A percentile compares a stretch with the other conserved stretches of the same genome.
phyloP scores from a whole-genome alignment of 106 monocot genomes.

The Dendrobium catenatum region DNA sequence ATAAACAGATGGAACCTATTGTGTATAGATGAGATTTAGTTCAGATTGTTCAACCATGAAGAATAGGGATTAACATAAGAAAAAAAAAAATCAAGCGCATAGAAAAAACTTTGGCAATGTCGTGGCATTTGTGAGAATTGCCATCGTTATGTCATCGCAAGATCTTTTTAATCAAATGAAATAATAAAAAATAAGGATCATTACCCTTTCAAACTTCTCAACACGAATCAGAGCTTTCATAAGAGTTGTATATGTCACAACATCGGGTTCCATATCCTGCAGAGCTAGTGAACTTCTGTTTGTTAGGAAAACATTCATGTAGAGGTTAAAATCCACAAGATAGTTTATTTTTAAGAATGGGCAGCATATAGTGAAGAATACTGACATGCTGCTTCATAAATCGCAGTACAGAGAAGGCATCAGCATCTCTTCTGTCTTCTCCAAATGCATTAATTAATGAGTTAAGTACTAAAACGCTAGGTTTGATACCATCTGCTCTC shows the following conservation, averaged over 20 bases:
- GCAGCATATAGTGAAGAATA: neutral
- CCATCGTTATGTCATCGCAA: too few relatives aligned
- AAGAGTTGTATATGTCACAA: slow-evolving; percentile 95
- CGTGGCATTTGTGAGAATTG: neutral
- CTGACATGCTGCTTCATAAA: slow-evolving; percentile 97
- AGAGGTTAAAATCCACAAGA: neutral
- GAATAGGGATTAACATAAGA: neutral
- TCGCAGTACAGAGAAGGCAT: slow-evolving; percentile 83
- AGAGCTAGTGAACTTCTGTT: slow-evolving; percentile 10
- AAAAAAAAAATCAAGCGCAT: neutral
- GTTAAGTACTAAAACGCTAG: slow-evolving; percentile 73
- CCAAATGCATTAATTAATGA: slow-evolving; percentile 98
- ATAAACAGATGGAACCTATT: slow-evolving; percentile 22
- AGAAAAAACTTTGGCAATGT: neutral
- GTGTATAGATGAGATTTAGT: neutral
- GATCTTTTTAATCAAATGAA: too few relatives aligned
- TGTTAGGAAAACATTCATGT: slow-evolving; percentile 1
- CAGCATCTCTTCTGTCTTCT: slow-evolving; percentile 80
- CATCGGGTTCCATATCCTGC: slow-evolving; percentile 84
- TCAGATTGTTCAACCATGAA: neutral
- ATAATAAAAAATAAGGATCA: neutral
- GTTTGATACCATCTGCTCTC: slow-evolving; percentile 91
- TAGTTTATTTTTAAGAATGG: neutral
- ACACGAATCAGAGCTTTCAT: slow-evolving; percentile 97
- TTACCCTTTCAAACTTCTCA: slow-evolving; percentile 91